A percentile compares a stretch with the other conserved stretches of the same genome.
These are phyloP conservation scores for Taxillus chinensis DNA, from an alignment of 164 flowering plant genomes.

Conservation along the genomic window DNA sequence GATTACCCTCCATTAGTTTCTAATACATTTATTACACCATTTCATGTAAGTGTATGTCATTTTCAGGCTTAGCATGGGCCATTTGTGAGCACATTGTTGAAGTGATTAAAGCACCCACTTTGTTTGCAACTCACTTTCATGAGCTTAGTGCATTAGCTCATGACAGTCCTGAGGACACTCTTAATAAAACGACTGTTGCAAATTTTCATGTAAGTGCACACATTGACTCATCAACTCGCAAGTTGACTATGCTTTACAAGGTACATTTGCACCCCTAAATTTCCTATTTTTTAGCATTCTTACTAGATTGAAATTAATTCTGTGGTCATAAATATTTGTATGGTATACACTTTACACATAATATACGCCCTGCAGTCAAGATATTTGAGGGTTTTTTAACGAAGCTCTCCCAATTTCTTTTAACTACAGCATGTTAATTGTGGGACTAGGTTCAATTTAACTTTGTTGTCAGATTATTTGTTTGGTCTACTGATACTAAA, in stretches of 20 bases:
- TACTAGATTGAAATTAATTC: not conserved
- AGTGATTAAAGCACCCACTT: conserved; percentile 83
- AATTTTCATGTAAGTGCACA: conserved; percentile 98
- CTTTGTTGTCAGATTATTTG: not conserved
- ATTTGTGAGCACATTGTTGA: conserved; percentile 90
- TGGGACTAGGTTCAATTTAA: not conserved
- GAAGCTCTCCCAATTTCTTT: too few species aligned
- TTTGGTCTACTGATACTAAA: too few species aligned
- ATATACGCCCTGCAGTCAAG: too few species aligned
- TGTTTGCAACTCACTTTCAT: conserved; percentile 98
- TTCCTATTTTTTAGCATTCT: not conserved
- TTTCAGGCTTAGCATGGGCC: conserved; percentile 94
- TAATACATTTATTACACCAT: too few species aligned
- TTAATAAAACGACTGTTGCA: conserved; percentile 28
- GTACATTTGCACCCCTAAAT: conserved; percentile 19
- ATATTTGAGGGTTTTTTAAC: too few species aligned
- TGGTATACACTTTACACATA: too few species aligned
- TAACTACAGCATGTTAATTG: not conserved
- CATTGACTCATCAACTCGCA: conserved; percentile 79
- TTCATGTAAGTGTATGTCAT: not conserved
- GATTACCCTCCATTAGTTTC: not conserved
- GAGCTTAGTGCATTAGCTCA: conserved; percentile 88
- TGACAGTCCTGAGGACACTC: conserved; percentile 27
- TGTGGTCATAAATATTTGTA: too few species aligned
- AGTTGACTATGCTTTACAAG: conserved; percentile 98